Evolutionary conservation across 2,329 filamentous ascomycete genomes (phyloP).

Genomic region (Colletotrichum tanaceti): DNA sequence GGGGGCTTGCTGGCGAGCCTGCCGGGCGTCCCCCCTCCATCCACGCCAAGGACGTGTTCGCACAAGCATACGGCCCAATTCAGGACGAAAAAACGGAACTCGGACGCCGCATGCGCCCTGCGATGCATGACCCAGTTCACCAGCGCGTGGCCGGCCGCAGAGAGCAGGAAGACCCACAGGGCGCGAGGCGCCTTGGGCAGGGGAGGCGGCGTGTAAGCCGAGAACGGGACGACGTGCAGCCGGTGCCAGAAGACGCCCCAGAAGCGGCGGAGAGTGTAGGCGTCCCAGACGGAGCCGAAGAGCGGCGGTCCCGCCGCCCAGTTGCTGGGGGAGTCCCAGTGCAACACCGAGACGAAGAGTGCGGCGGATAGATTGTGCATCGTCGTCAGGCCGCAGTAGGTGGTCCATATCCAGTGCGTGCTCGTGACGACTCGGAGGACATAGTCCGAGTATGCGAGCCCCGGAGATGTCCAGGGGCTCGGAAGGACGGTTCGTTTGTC

Average conservation of each 20-base stretch:
- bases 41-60: neutral
- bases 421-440: neutral
- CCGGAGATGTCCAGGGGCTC: constrained; percentile 1
- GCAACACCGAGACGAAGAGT: constrained; percentile 15
- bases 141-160: constrained; percentile 2
- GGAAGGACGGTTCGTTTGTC: neutral
- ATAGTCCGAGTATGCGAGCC: neutral
- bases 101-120: neutral
- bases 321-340: constrained; percentile 1
- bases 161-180: constrained; percentile 15
- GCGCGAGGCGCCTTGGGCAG: constrained; percentile 3
- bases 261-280: constrained; percentile 16
- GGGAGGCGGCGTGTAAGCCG: constrained; percentile 3
- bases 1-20: neutral
- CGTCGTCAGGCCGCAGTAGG: neutral
- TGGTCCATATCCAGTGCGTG: neutral
- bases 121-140: constrained; percentile 11
- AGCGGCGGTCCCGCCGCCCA: constrained; percentile 6
- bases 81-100: neutral
- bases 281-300: constrained; percentile 17
- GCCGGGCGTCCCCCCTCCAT: neutral
- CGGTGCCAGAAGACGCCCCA: constrained; percentile 18
- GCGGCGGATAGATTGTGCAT: constrained; percentile 7
- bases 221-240: constrained; percentile 11
- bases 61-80: constrained; percentile 11